Evolutionary conservation across 2,329 filamentous ascomycete genomes (phyloP), one percentile per base, ranked within the genome.

Genomic region (Dothideomycetidae sp.): DNA sequence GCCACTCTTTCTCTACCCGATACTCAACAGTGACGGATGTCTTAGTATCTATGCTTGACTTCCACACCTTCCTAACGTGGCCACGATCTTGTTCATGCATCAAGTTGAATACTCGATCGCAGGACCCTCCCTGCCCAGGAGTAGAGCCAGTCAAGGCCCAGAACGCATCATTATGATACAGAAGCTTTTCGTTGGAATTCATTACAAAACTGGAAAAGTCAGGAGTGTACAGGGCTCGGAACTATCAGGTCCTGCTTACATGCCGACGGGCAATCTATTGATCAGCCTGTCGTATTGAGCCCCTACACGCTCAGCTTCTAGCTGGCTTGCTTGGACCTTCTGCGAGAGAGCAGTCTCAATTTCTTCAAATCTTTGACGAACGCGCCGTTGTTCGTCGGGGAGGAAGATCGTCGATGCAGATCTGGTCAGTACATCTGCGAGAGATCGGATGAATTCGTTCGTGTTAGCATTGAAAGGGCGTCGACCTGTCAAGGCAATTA

Each of bases 281-380:
- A 60, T 58, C 44, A 63, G 57, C 3, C 56, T 47, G 12, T 56
- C 51, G 31, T 64, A 62, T 14, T 53, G 50, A 3, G 56, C 50
- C 31, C 62, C 59, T 5, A 50, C 55, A 7, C 53, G 43, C 39
- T 53, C 53, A 2, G 50, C 50, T 31, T 54, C 46, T 10, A 54
- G 37, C 3, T 49, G 52, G 5, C 48, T 50, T 9, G 52, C 33
- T 7, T 48, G 48, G 7, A 59, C 41, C 37, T 57, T 51, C 40
- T 54, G 56, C 26, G 58, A 49, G 1, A 54, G 49, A n/a, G 56
- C 53, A 31, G 56, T 51, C 49, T 51, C 58, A 42, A 48, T 55
- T 44, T 49, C 57, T 46, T 47, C 51, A 34, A 42, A 57, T 44
- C 47, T 57, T 50, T 43, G 57, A 49, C 46, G 50, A 12, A 48